Conservation (phyloP, 176 grass and related monocot species). For the Metroxylon sagu region DNA sequence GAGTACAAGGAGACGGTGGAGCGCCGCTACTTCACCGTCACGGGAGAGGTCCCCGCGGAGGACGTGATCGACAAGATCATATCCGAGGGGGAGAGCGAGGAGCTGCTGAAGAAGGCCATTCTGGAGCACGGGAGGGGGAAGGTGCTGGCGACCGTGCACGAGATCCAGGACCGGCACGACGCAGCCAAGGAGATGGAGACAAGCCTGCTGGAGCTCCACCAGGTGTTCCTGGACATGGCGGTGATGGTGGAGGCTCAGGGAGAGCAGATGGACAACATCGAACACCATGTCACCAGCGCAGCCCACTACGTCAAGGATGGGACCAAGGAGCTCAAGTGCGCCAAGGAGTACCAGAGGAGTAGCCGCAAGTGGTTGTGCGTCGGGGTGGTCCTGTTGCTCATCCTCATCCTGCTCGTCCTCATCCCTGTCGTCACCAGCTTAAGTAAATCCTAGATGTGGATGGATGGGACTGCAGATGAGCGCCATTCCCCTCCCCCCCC, state of each 20-base stretch:
- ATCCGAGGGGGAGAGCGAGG: conserved; percentile 72
- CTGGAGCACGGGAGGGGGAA: conserved; percentile 62
- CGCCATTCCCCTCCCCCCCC: too few species aligned
- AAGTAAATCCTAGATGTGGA: conserved; percentile 48
- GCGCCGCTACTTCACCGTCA: conserved; percentile 84
- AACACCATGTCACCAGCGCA: conserved; percentile 56
- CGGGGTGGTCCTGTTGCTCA: conserved; percentile 58
- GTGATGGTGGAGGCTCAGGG: conserved; percentile 79
- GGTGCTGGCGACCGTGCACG: conserved; percentile 61
- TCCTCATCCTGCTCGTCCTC: conserved; percentile 58
- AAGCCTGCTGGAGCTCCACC: conserved; percentile 85
- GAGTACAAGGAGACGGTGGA: conserved; percentile 91
- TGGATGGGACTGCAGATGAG: too few species aligned
- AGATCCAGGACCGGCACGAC: conserved; percentile 83
- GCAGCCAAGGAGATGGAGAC: conserved; percentile 61
- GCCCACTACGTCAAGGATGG: conserved; percentile 61
- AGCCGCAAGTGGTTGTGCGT: conserved; percentile 89
- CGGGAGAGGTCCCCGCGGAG: conserved; percentile 75
- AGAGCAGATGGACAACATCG: conserved; percentile 69
- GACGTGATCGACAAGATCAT: conserved; percentile 88
- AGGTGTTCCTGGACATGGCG: conserved; percentile 92
- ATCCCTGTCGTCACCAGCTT: conserved; percentile 70
- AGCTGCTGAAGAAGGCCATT: conserved; percentile 66
- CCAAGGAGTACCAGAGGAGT: conserved; percentile 62
- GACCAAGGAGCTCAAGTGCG: conserved; percentile 70